These are phyloP conservation scores for Lyophyllum shimeji DNA, from an alignment of 768 basidiomycete genomes.

Conservation along the genomic window DNA sequence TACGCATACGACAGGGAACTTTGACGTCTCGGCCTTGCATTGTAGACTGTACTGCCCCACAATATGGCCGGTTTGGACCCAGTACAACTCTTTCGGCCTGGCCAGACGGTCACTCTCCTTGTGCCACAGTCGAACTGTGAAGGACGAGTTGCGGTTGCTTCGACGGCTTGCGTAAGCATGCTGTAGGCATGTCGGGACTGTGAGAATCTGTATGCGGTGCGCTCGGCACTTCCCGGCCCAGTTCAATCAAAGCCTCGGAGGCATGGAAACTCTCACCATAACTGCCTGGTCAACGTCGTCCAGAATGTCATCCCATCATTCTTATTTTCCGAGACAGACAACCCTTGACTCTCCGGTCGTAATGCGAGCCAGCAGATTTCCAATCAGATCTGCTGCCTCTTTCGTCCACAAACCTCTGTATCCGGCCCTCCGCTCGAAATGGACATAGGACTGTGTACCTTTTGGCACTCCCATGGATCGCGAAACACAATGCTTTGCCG, in stretches of 20 bases:
- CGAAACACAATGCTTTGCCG: slow-evolving; percentile 4
- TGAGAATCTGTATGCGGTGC: neutral
- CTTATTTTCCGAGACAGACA: slow-evolving; percentile 2
- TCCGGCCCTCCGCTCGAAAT: neutral
- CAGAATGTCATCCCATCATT: slow-evolving; percentile 9
- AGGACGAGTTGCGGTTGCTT: neutral
- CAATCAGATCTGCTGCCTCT: slow-evolving; percentile 8
- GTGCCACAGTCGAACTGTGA: neutral
- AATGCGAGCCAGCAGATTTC: slow-evolving; percentile 4
- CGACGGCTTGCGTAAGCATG: neutral
- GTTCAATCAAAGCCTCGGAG: slow-evolving; percentile 1
- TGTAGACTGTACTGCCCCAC: slow-evolving; percentile 7
- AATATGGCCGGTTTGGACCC: neutral
- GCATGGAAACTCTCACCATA: slow-evolving; percentile 1
- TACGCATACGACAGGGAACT: slow-evolving; percentile 1
- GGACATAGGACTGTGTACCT: neutral
- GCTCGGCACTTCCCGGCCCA: slow-evolving; percentile 1
- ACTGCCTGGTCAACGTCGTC: neutral
- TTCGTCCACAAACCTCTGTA: slow-evolving; percentile 1
- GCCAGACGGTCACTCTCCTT: neutral
- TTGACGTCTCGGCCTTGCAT: slow-evolving; percentile 1
- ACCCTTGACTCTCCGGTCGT: neutral
- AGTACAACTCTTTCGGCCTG: neutral
- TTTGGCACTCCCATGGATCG: slow-evolving; percentile 3
- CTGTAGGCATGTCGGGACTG: neutral